A percentile compares a stretch with the other conserved stretches of the same genome.
Evolutionary conservation across 805 yeast species (phyloP).

Genomic region (Zygoascus ofunaensis): DNA sequence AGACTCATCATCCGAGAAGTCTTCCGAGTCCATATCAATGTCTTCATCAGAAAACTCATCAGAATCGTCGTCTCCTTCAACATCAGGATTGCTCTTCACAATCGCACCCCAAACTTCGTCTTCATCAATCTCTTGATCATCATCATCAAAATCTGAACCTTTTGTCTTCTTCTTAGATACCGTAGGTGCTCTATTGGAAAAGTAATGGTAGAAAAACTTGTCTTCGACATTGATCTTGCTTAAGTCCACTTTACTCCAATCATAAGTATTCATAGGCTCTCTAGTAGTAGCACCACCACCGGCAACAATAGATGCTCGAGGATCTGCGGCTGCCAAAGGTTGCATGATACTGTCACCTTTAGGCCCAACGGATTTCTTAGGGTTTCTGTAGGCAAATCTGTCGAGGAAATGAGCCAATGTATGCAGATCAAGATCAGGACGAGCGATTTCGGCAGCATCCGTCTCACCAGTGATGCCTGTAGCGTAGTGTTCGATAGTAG

Average conservation of each 20-base stretch:
- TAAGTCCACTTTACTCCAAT: conserved; percentile 60
- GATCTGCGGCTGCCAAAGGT: conserved; percentile 71
- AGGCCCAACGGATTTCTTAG: conserved; percentile 56
- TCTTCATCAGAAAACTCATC: conserved; percentile 36
- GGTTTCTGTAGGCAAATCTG: conserved; percentile 88
- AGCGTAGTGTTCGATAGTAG: conserved; percentile 80
- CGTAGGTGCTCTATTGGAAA: conserved; percentile 41
- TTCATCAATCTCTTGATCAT: conserved; percentile 38
- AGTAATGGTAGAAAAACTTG: conserved; percentile 78
- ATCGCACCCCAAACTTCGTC: conserved; percentile 77
- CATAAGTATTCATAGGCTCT: conserved; percentile 68
- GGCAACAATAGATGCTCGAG: conserved; percentile 32
- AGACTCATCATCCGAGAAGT: conserved; percentile 37
- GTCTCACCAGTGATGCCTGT: conserved; percentile 34
- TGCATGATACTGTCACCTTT: conserved; percentile 95
- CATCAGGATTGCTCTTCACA: conserved; percentile 64
- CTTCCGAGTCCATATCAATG: conserved; percentile 18
- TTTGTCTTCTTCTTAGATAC: conserved; percentile 22
- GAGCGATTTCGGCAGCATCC: conserved; percentile 34
- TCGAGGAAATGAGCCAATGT: conserved; percentile 87
- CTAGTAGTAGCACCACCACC: conserved; percentile 22
- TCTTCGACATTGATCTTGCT: conserved; percentile 78
- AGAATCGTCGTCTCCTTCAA: conserved; percentile 54
- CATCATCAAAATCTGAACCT: conserved; percentile 29
- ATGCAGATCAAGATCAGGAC: conserved; percentile 87